Evolutionary conservation across 2,329 filamentous ascomycete genomes (phyloP).

Genomic region (Fusarium tjaetaba): DNA sequence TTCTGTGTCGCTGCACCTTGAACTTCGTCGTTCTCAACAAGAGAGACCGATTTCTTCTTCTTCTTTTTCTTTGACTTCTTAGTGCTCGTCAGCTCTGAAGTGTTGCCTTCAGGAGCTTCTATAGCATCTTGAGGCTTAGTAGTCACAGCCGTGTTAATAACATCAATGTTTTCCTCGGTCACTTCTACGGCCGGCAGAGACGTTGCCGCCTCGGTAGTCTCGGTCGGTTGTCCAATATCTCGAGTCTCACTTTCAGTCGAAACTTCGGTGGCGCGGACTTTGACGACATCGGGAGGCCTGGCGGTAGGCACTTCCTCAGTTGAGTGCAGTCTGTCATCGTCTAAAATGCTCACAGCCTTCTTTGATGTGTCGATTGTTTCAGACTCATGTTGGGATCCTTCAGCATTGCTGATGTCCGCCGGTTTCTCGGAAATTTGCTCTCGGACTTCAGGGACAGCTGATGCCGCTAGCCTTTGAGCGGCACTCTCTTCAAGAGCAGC

Average conservation of each 20-base stretch:
- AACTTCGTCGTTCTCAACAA: constrained; percentile 18
- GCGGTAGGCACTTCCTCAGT: neutral
- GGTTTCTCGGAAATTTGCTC: constrained; percentile 24
- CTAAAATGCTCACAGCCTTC: neutral
- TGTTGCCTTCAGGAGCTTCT: constrained; percentile 29
- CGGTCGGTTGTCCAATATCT: neutral
- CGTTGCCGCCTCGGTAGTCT: neutral
- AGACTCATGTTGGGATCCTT: neutral
- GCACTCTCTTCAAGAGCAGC: constrained; percentile 33
- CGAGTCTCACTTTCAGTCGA: neutral
- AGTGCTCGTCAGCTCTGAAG: constrained; percentile 10
- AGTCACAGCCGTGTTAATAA: neutral
- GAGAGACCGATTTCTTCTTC: constrained; percentile 43
- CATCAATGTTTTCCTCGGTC: neutral
- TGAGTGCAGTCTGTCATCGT: neutral
- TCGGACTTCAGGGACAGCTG: constrained; percentile 43
- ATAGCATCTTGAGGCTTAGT: constrained; percentile 1
- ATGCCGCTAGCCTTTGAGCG: constrained; percentile 38
- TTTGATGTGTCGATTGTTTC: neutral
- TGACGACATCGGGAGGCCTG: neutral
- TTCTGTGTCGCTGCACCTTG: constrained; percentile 15
- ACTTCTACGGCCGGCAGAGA: neutral
- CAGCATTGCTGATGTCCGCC: neutral
- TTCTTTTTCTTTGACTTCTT: constrained; percentile 47
- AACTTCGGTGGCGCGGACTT: neutral